Evolutionary conservation across 805 yeast genomes (phyloP).

Genomic region (Metschnikowia hibisci): DNA sequence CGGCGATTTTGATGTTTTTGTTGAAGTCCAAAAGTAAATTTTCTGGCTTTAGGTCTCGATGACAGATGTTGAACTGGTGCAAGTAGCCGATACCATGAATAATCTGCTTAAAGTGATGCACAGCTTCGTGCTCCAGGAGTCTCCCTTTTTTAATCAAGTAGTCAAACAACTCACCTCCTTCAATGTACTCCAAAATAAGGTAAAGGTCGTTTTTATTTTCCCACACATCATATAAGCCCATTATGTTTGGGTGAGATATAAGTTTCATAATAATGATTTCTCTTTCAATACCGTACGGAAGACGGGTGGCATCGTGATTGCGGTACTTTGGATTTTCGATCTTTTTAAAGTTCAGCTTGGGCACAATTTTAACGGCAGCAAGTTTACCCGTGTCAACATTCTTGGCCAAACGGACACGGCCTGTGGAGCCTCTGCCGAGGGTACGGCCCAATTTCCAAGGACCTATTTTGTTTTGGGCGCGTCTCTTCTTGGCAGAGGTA

Average conservation of each 20-base stretch:
- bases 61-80: constrained; percentile 83
- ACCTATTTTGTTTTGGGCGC: constrained; percentile 63
- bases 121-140: constrained; percentile 84
- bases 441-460: constrained; percentile 97
- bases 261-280: constrained; percentile 84
- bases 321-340: constrained; percentile 44
- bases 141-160: constrained; percentile 85
- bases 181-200: constrained; percentile 89
- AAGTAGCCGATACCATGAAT: constrained; percentile 79
- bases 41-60: constrained; percentile 83
- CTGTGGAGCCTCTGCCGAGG: constrained; percentile 94
- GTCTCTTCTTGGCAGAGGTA: constrained; percentile 40
- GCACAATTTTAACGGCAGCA: constrained; percentile 96
- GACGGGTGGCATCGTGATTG: constrained; percentile 45
- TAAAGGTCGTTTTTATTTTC: constrained; percentile 79
- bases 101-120: constrained; percentile 83
- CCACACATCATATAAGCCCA: constrained; percentile 83
- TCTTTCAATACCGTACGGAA: constrained; percentile 82
- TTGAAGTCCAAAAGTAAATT: constrained; percentile 75
- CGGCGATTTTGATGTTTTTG: constrained; percentile 91
- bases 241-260: constrained; percentile 71
- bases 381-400: constrained; percentile 79
- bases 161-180: constrained; percentile 96
- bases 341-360: constrained; percentile 66
- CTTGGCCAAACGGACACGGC: constrained; percentile 88